A percentile compares a stretch with the other conserved stretches of the same genome.
Evolutionary conservation across 345 rosid genomes (phyloP).

Genomic region (Clarkia xantiana): DNA sequence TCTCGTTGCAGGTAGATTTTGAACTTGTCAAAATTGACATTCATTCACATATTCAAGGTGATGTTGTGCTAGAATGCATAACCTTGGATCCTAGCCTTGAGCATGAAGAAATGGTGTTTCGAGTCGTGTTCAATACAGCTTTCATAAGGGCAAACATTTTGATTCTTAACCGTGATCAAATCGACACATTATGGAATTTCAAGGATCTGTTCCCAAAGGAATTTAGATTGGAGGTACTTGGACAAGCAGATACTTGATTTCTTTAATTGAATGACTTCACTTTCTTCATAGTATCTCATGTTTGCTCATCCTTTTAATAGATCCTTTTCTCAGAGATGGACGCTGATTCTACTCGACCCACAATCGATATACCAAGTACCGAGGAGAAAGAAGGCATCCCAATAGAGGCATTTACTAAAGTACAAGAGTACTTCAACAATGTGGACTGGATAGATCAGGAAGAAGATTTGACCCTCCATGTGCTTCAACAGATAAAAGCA

Average conservation of each 20-base stretch:
- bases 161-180: conserved; percentile 84
- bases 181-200: conserved; percentile 69
- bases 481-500: conserved; percentile 62
- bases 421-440: conserved; percentile 71
- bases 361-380: conserved; percentile 40
- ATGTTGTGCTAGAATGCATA: conserved; percentile 80
- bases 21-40: conserved; percentile 80
- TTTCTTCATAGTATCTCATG: conserved; percentile 12
- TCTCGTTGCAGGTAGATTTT: conserved; percentile 64
- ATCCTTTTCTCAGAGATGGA: conserved; percentile 95
- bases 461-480: conserved; percentile 55
- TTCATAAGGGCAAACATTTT: conserved; percentile 88
- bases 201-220: conserved; percentile 75
- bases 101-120: conserved; percentile 65
- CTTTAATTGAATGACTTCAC: conserved; percentile 3
- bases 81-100: conserved; percentile 63
- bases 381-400: conserved; percentile 89
- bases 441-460: conserved; percentile 65
- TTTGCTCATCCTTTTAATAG: conserved; percentile 29
- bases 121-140: conserved; percentile 82
- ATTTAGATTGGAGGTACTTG: conserved; percentile 81
- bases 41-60: conserved; percentile 79
- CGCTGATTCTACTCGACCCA: conserved; percentile 45
- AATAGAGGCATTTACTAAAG: conserved; percentile 79
- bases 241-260: too few species aligned